Evolutionary conservation across 164 flowering plant species (phyloP), one percentile per base, ranked within the genome.

Genomic region (Dillenia turbinata): DNA sequence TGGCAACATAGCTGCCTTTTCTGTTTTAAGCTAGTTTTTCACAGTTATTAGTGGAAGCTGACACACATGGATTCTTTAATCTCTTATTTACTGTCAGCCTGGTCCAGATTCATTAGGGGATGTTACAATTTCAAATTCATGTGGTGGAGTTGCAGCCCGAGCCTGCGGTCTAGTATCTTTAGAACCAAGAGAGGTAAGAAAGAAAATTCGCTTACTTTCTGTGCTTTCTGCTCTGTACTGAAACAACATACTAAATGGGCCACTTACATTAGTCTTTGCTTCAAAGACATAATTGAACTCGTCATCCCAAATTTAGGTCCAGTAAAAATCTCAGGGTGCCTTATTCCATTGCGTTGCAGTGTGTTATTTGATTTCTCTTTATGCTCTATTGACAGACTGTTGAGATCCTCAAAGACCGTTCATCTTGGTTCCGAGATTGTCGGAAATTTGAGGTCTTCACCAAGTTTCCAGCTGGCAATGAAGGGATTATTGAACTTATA

Each of bases 51-150:
- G 40, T 33, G 7, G 40, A 33, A 33, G 40, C 40, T 33, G 40
- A 33, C 40, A 6, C 40, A 33, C 6, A 5, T 33, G 40, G 40
- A 33, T 54, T n/a, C 15, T 15, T 45, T 33, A 33, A 12, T 26
- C 12, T 13, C 54, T 59, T 50, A 60, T 64, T 17, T 45, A 10
- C 0, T 65, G 48, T 54, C 71, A 88, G 91, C 94, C 91, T 88
- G 94, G 90, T 88, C 94, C 94, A 91, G 94, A 88, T 88, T 88
- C 94, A 83, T 78, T 85, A 77, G 94, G 91, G 81, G 84, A 85
- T 85, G 76, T 88, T 78, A 89, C 89, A 76, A 81, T 88, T 78
- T 88, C 91, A 79, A 84, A 81, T 73, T 81, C 86, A 72, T 84
- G 89, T 80, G 66, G 80, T 76, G 94, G 93, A 12, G 84, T 87